Conservation (phyloP, 2,329 filamentous ascomycete species). For the Exophiala sp. region DNA sequence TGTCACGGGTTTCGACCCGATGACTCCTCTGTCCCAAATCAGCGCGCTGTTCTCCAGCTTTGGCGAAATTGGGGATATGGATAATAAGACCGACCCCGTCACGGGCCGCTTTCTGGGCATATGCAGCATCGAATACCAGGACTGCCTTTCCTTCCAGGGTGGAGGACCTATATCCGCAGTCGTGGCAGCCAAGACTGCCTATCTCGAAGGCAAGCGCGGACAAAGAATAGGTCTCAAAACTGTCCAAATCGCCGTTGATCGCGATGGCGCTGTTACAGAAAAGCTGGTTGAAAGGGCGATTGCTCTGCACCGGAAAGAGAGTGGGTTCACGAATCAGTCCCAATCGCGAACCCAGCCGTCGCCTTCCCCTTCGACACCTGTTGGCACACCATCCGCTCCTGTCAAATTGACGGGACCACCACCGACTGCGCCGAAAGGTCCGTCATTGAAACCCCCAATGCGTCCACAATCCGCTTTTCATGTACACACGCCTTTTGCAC, state of each 20-base stretch:
- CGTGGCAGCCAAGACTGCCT: constrained; percentile 75
- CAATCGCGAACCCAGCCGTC: constrained; percentile 28
- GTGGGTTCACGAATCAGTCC: constrained; percentile 35
- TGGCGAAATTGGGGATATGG: constrained; percentile 84
- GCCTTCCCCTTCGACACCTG: constrained; percentile 26
- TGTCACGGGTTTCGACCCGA: constrained; percentile 91
- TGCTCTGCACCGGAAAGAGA: constrained; percentile 60
- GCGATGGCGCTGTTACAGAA: constrained; percentile 78
- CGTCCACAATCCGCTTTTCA: constrained; percentile 31
- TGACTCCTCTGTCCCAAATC: constrained; percentile 56
- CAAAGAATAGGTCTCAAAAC: constrained; percentile 73
- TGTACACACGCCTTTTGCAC: constrained; percentile 8
- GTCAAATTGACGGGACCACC: constrained; percentile 62
- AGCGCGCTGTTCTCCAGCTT: constrained; percentile 72
- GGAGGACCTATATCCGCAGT: constrained; percentile 62
- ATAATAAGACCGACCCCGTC: constrained; percentile 91
- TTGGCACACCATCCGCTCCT: constrained; percentile 31
- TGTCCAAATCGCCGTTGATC: constrained; percentile 82
- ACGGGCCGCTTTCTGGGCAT: constrained; percentile 93
- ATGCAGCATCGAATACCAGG: constrained; percentile 84
- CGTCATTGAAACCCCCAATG: constrained; percentile 55
- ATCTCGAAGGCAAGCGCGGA: constrained; percentile 69
- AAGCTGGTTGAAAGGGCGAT: constrained; percentile 73
- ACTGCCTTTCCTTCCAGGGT: constrained; percentile 57
- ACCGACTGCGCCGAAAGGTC: constrained; percentile 82